Conservation (phyloP, 2,329 filamentous ascomycete species). For the Diplodia intermedia region DNA sequence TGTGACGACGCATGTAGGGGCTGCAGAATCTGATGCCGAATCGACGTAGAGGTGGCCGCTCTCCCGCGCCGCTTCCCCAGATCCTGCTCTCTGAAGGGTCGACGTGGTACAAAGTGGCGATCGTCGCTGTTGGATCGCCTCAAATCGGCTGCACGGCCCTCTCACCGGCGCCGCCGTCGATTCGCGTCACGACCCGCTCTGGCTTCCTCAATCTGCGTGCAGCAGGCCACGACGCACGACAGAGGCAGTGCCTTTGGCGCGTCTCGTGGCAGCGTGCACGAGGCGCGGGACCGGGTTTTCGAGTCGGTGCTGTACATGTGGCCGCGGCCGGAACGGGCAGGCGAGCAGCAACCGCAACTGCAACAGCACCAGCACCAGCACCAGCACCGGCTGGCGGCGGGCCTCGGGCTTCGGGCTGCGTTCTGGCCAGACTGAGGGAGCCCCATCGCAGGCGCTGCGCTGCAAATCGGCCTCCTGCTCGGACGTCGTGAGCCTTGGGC, state of each 20-base stretch:
- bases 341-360: not conserved
- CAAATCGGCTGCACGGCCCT: not conserved
- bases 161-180: not conserved
- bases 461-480: slow-evolving; percentile 2
- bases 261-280: not conserved
- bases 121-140: slow-evolving; percentile 12
- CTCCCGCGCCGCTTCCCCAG: slow-evolving; percentile 11
- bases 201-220: slow-evolving; percentile 1
- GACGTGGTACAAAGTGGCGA: slow-evolving; percentile 17
- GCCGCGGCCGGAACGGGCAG: not conserved
- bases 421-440: not conserved
- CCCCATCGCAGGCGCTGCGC: slow-evolving; percentile 1
- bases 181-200: not conserved
- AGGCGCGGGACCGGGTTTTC: not conserved
- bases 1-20: slow-evolving; percentile 2
- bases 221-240: not conserved
- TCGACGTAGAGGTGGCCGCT: slow-evolving; percentile 7
- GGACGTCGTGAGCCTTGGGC: not conserved
- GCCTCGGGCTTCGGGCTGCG: not conserved
- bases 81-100: slow-evolving; percentile 2
- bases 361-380: no score
- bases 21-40: slow-evolving; percentile 14
- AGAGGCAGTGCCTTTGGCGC: slow-evolving; percentile 9
- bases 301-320: not conserved
- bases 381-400: no score